Conservation (phyloP, 352 stramenopile species). For the Pythium angustatum region DNA sequence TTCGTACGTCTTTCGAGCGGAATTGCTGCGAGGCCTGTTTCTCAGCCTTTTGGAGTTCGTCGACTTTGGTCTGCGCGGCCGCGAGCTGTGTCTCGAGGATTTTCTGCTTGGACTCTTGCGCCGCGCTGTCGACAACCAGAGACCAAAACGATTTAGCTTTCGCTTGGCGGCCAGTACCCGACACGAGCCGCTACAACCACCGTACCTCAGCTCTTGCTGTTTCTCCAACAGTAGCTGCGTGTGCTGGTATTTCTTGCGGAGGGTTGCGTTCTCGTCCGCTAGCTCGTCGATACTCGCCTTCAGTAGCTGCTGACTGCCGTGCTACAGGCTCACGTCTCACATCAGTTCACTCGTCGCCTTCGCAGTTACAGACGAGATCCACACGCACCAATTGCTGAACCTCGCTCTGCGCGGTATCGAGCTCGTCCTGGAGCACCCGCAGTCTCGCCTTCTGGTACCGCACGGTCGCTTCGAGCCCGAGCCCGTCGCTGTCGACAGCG, state of each 20-base stretch:
- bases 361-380: neutral
- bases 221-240: conserved; percentile 75
- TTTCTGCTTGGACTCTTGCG: conserved; percentile 70
- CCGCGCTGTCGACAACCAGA: conserved; percentile 42
- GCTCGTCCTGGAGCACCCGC: conserved; percentile 71
- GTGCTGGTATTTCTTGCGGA: conserved; percentile 65
- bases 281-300: conserved; percentile 51
- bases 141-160: neutral
- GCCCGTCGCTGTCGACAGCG: conserved; percentile 31
- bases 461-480: conserved; percentile 61
- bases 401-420: conserved; percentile 39
- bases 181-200: neutral
- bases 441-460: conserved; percentile 76
- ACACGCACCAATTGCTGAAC: conserved; percentile 50
- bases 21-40: conserved; percentile 70
- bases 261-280: conserved; percentile 41
- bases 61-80: conserved; percentile 43
- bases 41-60: conserved; percentile 58
- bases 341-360: neutral
- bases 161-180: neutral
- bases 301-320: conserved; percentile 36
- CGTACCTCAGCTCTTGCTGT: conserved; percentile 66
- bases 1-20: conserved; percentile 66
- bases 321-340: conserved; percentile 26
- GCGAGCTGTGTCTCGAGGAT: conserved; percentile 70